Base-by-base conservation (phyloP, 352 stramenopile genomes). In the Aphanomyces cochlioides region DNA sequence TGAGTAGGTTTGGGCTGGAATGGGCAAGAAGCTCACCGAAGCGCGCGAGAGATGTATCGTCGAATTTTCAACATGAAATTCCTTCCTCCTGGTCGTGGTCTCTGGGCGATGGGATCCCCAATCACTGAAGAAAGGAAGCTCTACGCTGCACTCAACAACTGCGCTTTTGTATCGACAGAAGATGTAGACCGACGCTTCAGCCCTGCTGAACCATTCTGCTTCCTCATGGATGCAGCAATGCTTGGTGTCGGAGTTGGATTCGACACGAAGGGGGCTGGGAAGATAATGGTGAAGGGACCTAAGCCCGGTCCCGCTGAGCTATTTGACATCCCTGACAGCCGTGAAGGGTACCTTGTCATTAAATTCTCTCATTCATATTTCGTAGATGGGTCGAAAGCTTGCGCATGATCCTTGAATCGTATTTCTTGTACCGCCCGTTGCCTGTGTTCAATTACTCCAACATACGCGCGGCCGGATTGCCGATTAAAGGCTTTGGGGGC, bases 21-120 rank as follows among this genome's bases (percentile, higher is more conserved):
- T 73, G 79, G 88, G 4, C 56, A 67, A 3, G 64, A 81, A 13
- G 75, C 75, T 43, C 79, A 90, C 39, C 47, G 61, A 41, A 72
- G 74, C 7, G 91, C 92, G 17, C 77, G 97, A 72, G 84, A 96
- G 34, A 98, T 98, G 91, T 98, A 95, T 77, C 57, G 68, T 19
- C 90, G 89, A n/a, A 90, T 98, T 53, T 98, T 97, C 72, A 65
- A 85, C 37, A 98, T 98, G 90, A 98, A 98, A 75, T 98, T 98
- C 70, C 76, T 97, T 47, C 93, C 93, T 28, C 93, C 93, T 7
- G 93, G 93, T 15, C 80, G 93, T 12, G 93, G 93, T 1, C 81
- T 98, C 8, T 98, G 93, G 90, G 91, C 89, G 40, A 98, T 98
- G 93, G 93, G 93, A 37, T 96, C 92, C 19, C 78, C 89, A 7